A percentile compares a stretch with the other conserved stretches of the same genome.
phyloP scores from a whole-genome alignment of 129 eudicot species.

The Oenanthe sinensis region DNA sequence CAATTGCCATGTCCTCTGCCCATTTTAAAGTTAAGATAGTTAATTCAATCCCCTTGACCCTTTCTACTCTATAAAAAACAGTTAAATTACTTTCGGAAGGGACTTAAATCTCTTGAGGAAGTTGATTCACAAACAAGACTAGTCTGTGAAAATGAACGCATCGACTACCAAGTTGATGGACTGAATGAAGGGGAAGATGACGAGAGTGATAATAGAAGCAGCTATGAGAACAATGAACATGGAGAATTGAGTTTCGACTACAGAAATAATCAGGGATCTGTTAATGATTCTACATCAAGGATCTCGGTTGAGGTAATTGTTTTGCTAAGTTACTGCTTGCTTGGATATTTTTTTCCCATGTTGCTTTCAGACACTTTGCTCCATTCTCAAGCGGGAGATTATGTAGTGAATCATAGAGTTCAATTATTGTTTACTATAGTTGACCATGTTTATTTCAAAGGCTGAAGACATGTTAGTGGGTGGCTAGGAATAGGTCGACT shows the following conservation, averaged over 20 bases:
- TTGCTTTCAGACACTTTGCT: not conserved
- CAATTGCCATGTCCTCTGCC: conserved; percentile 1
- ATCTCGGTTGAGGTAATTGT: conserved; percentile 46
- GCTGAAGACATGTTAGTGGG: not conserved
- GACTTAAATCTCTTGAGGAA: conserved; percentile 79
- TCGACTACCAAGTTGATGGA: conserved; percentile 68
- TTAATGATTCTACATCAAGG: conserved; percentile 34
- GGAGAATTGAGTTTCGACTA: conserved; percentile 81
- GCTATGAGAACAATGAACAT: conserved; percentile 38
- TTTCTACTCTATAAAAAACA: conserved; percentile 31
- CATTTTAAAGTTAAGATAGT: not conserved
- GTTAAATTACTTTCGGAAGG: conserved; percentile 86
- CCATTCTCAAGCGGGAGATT: not conserved
- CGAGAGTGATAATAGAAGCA: conserved; percentile 34
- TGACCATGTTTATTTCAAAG: not conserved
- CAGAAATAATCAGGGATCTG: conserved; percentile 47
- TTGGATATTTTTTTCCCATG: too few species aligned
- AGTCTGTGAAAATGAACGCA: conserved; percentile 73
- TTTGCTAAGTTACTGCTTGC: not conserved
- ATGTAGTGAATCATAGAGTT: not conserved
- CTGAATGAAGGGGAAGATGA: conserved; percentile 43
- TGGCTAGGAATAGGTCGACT: not conserved
- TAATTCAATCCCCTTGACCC: conserved; percentile 6
- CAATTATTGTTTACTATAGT: not conserved
- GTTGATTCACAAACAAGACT: conserved; percentile 62